Percentiles rank a stretch among this genome's conserved stretches.
These are phyloP conservation scores for Clonostachys chloroleuca DNA, from an alignment of 2,329 filamentous ascomycete genomes.

Conservation along the genomic window DNA sequence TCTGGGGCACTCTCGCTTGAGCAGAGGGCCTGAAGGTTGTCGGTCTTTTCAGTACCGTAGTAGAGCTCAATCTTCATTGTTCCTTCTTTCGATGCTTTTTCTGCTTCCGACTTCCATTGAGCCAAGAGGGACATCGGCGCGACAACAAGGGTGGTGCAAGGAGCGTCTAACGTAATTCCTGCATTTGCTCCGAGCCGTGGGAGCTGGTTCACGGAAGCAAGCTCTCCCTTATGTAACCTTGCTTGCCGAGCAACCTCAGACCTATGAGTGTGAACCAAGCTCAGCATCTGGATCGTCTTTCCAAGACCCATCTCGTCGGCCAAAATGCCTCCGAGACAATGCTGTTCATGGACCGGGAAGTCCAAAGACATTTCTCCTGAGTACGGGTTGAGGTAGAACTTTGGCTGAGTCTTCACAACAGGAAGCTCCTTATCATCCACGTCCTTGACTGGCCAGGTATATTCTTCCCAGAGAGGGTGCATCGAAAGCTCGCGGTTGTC, in stretches of 20 bases:
- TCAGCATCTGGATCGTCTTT: slow-evolving; percentile 98
- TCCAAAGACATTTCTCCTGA: slow-evolving; percentile 89
- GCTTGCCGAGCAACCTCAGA: slow-evolving; percentile 44
- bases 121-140: slow-evolving; percentile 95
- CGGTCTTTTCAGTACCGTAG: slow-evolving; percentile 81
- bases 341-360: slow-evolving; percentile 90
- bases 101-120: slow-evolving; percentile 94
- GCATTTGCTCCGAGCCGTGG: slow-evolving; percentile 56
- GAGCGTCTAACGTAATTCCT: slow-evolving; percentile 60
- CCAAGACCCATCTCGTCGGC: slow-evolving; percentile 98
- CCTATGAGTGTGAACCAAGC: slow-evolving; percentile 80
- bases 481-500: slow-evolving; percentile 73
- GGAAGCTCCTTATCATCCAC: slow-evolving; percentile 76
- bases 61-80: slow-evolving; percentile 84
- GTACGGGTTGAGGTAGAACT: slow-evolving; percentile 96
- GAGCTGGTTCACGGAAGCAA: slow-evolving; percentile 52
- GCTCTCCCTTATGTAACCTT: slow-evolving; percentile 17
- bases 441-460: slow-evolving; percentile 83
- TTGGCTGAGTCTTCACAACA: slow-evolving; percentile 56
- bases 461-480: slow-evolving; percentile 98
- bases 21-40: slow-evolving; percentile 76
- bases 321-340: slow-evolving; percentile 87
- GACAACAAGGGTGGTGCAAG: slow-evolving; percentile 89
- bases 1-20: slow-evolving; percentile 79
- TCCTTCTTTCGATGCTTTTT: slow-evolving; percentile 82